Percentiles rank a stretch among this genome's conserved stretches.
Conservation (phyloP, 2,329 filamentous ascomycete species). For the Fusarium sp. region DNA sequence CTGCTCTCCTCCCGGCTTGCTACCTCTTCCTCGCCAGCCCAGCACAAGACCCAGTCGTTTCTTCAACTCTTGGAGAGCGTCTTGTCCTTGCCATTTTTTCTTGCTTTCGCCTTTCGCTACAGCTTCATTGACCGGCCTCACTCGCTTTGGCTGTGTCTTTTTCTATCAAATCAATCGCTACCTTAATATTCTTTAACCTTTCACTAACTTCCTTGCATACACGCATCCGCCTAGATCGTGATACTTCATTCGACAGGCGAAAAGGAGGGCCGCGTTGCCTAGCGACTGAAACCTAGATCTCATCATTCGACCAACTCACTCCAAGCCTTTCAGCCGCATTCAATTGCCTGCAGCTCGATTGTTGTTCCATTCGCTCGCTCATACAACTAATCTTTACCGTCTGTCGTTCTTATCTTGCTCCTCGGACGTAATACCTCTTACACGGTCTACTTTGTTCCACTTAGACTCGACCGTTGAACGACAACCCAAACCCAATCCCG, state of each 20-base stretch:
- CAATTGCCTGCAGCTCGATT: conserved; percentile 21
- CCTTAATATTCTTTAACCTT: conserved; percentile 34
- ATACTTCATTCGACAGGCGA: conserved; percentile 37
- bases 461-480: conserved; percentile 27
- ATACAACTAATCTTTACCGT: conserved; percentile 25
- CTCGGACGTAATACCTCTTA: conserved; percentile 10
- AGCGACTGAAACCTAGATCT: conserved; percentile 46
- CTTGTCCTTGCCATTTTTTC: conserved; percentile 33
- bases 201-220: conserved; percentile 25
- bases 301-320: conserved; percentile 31
- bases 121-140: conserved; percentile 60
- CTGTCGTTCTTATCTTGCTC: conserved; percentile 27
- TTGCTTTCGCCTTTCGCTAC: conserved; percentile 34
- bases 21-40: conserved; percentile 41
- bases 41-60: conserved; percentile 44
- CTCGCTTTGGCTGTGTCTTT: conserved; percentile 68
- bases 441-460: conserved; percentile 13
- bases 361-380: conserved; percentile 35
- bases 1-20: conserved; percentile 3
- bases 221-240: conserved; percentile 32
- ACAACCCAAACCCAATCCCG: conserved; percentile 11
- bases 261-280: conserved; percentile 51
- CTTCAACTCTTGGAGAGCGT: conserved; percentile 45
- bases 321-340: conserved; percentile 30
- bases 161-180: conserved; percentile 52